Base-by-base conservation (phyloP, 176 grass and related monocot species). In the Aechmea fasciata region DNA sequence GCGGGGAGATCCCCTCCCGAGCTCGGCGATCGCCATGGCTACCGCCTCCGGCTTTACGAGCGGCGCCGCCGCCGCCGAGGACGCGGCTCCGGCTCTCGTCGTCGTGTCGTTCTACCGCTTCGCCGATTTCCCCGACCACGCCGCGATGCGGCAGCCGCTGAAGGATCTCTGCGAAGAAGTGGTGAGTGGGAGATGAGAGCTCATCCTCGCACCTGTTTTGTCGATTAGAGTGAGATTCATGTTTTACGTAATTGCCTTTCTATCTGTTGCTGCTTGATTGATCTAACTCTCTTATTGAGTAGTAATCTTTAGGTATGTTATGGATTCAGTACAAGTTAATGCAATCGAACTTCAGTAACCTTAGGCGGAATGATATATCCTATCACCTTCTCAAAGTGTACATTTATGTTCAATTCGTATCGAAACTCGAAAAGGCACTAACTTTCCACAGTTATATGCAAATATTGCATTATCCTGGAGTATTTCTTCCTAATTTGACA, bases 51-150 rank as follows among this genome's bases (percentile, higher is more conserved):
- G 47, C 13, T 24, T n/a, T 9, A 68, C 14, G 8, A 61, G 33
- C 22, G 11, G 52, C 14, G 79, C 53, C 53, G 15, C 20, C 18
- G 15, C 20, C 12, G 67, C 57, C 23, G 18, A 6, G 15, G 66
- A 14, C 2, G 63, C 79, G 17, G 26, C 19, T 11, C 74, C 71
- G 2, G 53, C 65, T 7, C 84, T 99, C 28, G 77, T 87, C 17
- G 89, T 99, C 13, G 82, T 99, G 2, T 99, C 94, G 47, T 99
- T 99, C 66, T 93, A 99, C 70, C 64, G 81, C 49, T 93, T 99
- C 57, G 84, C 94, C 0, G 84, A 93, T 70, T 84, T 93, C 29
- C 79, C 84, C 19, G 94, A 99, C 82, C 82, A 99, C 57, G 84
- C 86, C 18, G 65, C 61, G 15, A 68, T 93, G 66, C 77, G 94